These are phyloP conservation scores for Cystofilobasidium macerans DNA, from an alignment of 768 basidiomycete species.

Conservation along the genomic window DNA sequence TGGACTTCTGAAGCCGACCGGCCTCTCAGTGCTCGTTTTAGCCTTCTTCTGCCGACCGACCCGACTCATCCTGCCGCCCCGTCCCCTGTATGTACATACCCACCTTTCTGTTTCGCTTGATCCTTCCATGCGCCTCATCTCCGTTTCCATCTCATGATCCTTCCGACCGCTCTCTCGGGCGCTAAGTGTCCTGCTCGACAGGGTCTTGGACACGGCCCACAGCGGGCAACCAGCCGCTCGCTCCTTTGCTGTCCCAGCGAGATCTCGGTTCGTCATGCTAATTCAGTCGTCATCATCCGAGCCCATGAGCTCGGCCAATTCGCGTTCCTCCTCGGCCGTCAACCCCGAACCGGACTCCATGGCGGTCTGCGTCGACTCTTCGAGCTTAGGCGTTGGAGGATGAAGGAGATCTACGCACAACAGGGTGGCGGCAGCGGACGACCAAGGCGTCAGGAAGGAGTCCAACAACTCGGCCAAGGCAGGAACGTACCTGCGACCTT, in stretches of 20 bases:
- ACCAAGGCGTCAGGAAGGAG: neutral
- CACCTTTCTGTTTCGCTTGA: neutral
- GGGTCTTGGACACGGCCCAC: no score
- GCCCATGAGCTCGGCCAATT: slow-evolving; percentile 68
- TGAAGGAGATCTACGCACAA: slow-evolving; percentile 22
- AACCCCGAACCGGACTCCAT: slow-evolving; percentile 41
- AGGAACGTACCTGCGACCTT: slow-evolving; percentile 49
- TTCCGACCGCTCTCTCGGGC: no score
- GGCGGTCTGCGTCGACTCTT: slow-evolving; percentile 28
- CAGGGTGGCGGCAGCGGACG: neutral
- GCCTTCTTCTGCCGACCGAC: no score
- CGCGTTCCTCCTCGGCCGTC: slow-evolving; percentile 81
- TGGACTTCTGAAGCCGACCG: no score
- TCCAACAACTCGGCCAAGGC: no score
- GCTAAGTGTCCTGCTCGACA: no score
- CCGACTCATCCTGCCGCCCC: no score
- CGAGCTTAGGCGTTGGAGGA: slow-evolving; percentile 34
- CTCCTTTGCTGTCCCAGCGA: no score
- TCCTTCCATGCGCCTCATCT: no score
- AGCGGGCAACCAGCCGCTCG: no score
- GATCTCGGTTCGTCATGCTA: neutral
- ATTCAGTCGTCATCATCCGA: slow-evolving; percentile 27
- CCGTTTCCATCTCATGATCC: no score
- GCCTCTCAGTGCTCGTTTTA: no score
- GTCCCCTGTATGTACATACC: neutral